Percentiles rank a stretch among this genome's conserved stretches.
phyloP scores from a whole-genome alignment of 768 basidiomycete species.

The Trametes coccinea region DNA sequence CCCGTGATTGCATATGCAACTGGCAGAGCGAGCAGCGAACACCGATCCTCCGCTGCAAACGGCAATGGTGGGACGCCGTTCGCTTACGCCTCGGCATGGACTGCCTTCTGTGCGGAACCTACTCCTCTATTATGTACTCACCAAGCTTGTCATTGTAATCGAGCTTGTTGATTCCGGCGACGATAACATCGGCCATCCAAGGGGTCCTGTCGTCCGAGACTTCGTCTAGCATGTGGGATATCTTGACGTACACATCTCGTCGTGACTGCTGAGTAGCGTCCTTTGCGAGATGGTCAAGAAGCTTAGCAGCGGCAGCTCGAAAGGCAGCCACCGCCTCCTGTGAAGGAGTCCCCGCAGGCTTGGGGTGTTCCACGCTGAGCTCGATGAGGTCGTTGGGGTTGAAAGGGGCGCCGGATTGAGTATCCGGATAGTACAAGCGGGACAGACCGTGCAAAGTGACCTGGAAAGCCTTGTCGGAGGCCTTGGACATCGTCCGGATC shows the following conservation, averaged over 20 bases:
- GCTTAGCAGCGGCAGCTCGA: conserved; percentile 62
- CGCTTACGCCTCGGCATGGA: neutral
- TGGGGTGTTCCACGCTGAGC: conserved; percentile 33
- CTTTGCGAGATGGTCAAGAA: conserved; percentile 63
- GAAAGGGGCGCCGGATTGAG: conserved; percentile 39
- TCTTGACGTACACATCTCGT: conserved; percentile 68
- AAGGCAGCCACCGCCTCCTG: conserved; percentile 63
- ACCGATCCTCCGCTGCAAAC: too few relatives aligned
- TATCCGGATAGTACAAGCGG: conserved; percentile 59
- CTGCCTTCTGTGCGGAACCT: neutral
- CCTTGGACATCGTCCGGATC: conserved; percentile 57
- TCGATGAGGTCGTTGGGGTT: conserved; percentile 26
- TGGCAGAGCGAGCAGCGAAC: too few relatives aligned
- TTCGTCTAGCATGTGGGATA: conserved; percentile 73
- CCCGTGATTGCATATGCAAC: too few relatives aligned
- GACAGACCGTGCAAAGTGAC: conserved; percentile 73
- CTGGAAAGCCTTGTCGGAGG: conserved; percentile 60
- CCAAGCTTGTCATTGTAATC: conserved; percentile 75
- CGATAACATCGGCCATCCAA: conserved; percentile 78
- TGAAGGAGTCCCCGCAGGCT: conserved; percentile 45
- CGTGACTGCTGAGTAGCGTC: conserved; percentile 46
- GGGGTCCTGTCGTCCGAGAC: conserved; percentile 60
- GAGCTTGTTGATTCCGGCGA: conserved; percentile 54
- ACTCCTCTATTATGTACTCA: conserved; percentile 35
- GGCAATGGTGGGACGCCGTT: neutral